These are phyloP conservation scores for Chlamydomonas sphaeroides DNA, from an alignment of 139 green algal genomes.

Conservation along the genomic window DNA sequence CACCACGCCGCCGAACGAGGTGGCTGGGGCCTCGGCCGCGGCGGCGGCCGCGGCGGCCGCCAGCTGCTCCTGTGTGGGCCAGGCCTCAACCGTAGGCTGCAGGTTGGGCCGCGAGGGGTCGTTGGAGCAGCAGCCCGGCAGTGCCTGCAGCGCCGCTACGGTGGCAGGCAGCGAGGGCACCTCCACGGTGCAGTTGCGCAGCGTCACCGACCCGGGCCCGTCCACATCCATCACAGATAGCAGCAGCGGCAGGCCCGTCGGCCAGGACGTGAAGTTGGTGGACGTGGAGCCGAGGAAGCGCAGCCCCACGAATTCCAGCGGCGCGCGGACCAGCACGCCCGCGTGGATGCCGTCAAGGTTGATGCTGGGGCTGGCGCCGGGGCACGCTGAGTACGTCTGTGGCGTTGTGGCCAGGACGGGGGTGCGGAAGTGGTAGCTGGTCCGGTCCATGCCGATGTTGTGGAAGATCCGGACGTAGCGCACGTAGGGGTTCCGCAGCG, in stretches of 20 bases:
- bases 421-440: neutral
- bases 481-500: too few species aligned
- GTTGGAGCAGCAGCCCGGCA: neutral
- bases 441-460: neutral
- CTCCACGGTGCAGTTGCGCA: neutral
- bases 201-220: neutral
- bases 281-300: neutral
- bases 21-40: too few species aligned
- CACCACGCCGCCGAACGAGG: too few species aligned
- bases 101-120: slow-evolving; percentile 9
- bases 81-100: neutral
- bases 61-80: neutral
- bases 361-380: neutral
- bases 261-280: slow-evolving; percentile 26
- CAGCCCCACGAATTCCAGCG: neutral
- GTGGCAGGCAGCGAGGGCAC: neutral
- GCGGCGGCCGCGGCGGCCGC: neutral
- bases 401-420: neutral
- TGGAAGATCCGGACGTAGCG: too few species aligned
- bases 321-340: neutral
- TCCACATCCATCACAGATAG: neutral
- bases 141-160: neutral
- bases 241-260: neutral
- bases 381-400: slow-evolving; percentile 1
- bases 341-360: neutral